Evolutionary conservation across 176 grass and related monocot species (phyloP), one percentile per base, ranked within the genome.

Genomic region (Triticum urartu): DNA sequence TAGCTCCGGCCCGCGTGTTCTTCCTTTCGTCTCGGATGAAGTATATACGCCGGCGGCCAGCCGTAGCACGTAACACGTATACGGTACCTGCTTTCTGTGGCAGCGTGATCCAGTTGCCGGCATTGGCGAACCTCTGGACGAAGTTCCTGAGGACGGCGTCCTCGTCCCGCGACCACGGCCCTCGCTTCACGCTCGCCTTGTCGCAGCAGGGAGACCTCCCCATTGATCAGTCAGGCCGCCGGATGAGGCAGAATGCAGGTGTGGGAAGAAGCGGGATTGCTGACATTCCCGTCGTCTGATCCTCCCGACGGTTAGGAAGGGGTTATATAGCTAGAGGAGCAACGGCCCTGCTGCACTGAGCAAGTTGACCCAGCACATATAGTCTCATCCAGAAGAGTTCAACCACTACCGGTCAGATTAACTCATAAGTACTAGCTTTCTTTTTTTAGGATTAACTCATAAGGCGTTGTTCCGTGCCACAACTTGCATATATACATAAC

Each of bases 141-240:
- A 88, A 91, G 77, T 69, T 88, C 77, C 77, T 68, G 69, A 91
- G 89, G 30, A 91, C 7, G 28, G 80, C 89, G 81, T 98, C 95
- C 82, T 98, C 95, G 75, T 95, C 91, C 81, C 84, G 83, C 64
- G 95, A 98, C 95, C 95, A 98, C 24, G 93, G 95, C 9, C 95
- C 95, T n/a, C 92, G 56, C 87, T 93, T 98, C 85, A 98, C 95
- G 10, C 59, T 95, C 66, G 89, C 64, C 86, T 89, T 95, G 60
- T 98, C 93, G 34, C 95, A 98, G 89, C 95, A 98, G 52, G 95
- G 95, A 50, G 95, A 82, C 38, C 95, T 85, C 34, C 93, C 95
- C 95, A 98, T 95, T 12, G 33, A 0, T 21, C 11, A 9, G 9
- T 10, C 39, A 42, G 9, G 39, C 39, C 0, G 1, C 4, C 30